These are phyloP conservation scores for Scedosporium minutisporum DNA, from an alignment of 2,329 filamentous ascomycete genomes.

Conservation along the genomic window DNA sequence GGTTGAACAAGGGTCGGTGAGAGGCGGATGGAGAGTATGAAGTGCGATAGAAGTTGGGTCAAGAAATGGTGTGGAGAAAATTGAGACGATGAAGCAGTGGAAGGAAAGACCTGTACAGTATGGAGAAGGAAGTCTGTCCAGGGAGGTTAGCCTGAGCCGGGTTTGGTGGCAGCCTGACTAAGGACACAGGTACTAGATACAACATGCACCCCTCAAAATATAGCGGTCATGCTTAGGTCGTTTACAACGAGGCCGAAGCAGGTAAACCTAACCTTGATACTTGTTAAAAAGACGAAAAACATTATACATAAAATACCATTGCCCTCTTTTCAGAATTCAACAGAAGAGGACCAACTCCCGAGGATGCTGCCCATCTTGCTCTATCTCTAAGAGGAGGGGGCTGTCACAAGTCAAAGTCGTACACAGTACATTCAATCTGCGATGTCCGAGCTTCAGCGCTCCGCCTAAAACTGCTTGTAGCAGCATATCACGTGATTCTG, in stretches of 20 bases:
- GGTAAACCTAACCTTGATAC: not conserved
- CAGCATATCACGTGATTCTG: not conserved
- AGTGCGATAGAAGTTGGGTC: not conserved
- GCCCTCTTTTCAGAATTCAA: too few relatives aligned
- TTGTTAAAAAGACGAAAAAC: not conserved
- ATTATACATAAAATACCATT: too few relatives aligned
- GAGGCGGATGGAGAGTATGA: constrained; percentile 14
- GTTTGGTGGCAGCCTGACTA: not conserved
- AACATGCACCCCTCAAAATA: not conserved
- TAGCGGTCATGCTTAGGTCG: not conserved
- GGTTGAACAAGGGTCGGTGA: constrained; percentile 16
- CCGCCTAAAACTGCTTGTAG: not conserved
- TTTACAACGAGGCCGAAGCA: not conserved
- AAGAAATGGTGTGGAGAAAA: constrained; percentile 8
- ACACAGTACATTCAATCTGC: not conserved
- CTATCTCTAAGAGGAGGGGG: not conserved
- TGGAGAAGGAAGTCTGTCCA: not conserved
- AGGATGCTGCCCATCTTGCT: not conserved
- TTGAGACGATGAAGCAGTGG: constrained; percentile 7
- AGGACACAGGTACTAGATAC: not conserved
- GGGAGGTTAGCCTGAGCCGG: not conserved
- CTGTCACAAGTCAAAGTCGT: not conserved
- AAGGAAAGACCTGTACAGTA: not conserved
- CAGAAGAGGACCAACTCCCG: too few relatives aligned
- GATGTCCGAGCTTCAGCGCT: not conserved